These are phyloP conservation scores for Ziziphus jujuba DNA, from an alignment of 306 rosid genomes.

Conservation along the genomic window DNA sequence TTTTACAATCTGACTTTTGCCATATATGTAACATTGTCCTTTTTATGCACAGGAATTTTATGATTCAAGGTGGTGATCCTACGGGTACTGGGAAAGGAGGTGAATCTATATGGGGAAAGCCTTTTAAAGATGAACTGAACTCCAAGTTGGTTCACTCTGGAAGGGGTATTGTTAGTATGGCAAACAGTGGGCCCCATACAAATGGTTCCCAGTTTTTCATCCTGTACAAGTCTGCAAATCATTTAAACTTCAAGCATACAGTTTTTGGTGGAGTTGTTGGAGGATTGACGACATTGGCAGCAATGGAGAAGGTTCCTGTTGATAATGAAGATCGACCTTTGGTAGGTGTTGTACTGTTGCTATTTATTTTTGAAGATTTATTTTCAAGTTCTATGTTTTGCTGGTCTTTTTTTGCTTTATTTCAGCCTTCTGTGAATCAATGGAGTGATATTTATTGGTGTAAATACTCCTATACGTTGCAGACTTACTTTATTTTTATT, in stretches of 20 bases:
- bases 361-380: not conserved
- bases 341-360: conserved; percentile 42
- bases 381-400: not conserved
- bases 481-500: no score
- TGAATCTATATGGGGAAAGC: conserved; percentile 96
- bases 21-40: conserved; percentile 7
- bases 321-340: conserved; percentile 85
- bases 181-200: conserved; percentile 96
- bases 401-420: not conserved
- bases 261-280: conserved; percentile 94
- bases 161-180: conserved; percentile 97
- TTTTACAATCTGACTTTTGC: conserved; percentile 8
- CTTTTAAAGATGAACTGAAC: conserved; percentile 88
- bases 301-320: conserved; percentile 90
- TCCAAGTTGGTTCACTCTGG: conserved; percentile 94
- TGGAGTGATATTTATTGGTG: no score
- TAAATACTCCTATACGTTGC: no score
- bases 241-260: conserved; percentile 91
- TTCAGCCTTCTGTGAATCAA: not conserved
- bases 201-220: conserved; percentile 98
- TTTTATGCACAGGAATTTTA: conserved; percentile 75
- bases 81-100: conserved; percentile 96
- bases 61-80: conserved; percentile 99
- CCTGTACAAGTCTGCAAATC: conserved; percentile 90
- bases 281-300: conserved; percentile 81